Base-by-base conservation (phyloP, 495 filamentous ascomycete species). In the Pyrenula massariospora region DNA sequence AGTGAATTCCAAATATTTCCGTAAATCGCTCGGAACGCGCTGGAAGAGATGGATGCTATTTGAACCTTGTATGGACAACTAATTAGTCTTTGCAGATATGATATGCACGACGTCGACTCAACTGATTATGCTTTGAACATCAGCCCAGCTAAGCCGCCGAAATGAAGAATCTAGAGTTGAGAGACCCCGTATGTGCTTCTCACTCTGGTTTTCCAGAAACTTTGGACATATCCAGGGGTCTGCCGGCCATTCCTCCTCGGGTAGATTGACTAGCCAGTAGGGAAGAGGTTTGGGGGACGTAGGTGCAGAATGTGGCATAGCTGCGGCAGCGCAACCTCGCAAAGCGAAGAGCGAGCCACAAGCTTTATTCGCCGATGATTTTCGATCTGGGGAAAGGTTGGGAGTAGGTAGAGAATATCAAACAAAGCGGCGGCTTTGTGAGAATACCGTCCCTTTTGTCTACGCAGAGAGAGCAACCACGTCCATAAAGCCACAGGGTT, bases 191-290 rank as follows among this genome's bases (percentile, higher is more conserved):
- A 71, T 69, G 25, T 70, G 69, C 55, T 75, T 77, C 0, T 68
- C 65, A 22, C 68, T 71, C 50, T 82, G 64, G 59, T 78, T 70
- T 21, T 61, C 64, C 48, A 95, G 78, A 66, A 81, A 92, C 24
- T 75, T 73, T 0, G 90, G 90, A 62, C 89, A 94, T 24, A 5
- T 42, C 31, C 31, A 42, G 15, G 31, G 31, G 31, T 79, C 72
- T 12, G 66, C 61, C 3, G 82, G 79, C 69, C 86, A 78, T 60
- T 82, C 66, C 22, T 71, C 61, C 19, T 66, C 71, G 2, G 86
- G 84, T 15, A 93, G 68, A 66, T 95, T 94, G 60, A 88, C 75
- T 48, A 87, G 81, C 88, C 88, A 95, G 73, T 85, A 95, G 1
- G 87, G 85, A 19, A 84, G 63, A 23, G 56, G 56, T 15, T 42